Evolutionary conservation across 2,329 filamentous ascomycete species (phyloP).

Genomic region (Fusarium siculi): DNA sequence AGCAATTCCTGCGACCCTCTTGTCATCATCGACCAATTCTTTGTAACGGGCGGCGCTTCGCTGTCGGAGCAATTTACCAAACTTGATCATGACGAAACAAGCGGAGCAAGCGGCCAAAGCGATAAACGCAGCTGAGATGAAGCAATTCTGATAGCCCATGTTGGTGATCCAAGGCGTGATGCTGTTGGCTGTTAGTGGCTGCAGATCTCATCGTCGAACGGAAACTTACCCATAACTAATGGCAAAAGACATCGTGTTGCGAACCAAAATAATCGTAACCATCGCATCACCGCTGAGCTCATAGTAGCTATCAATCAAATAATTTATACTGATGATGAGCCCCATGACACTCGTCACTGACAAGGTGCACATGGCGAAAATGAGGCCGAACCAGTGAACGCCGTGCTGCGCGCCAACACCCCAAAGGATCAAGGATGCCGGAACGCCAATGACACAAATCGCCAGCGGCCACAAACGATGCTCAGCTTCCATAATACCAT

Average conservation of each 20-base stretch:
- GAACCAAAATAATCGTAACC: constrained; percentile 53
- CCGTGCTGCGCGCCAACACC: constrained; percentile 50
- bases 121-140: constrained; percentile 54
- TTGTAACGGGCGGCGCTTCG: constrained; percentile 27
- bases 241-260: constrained; percentile 52
- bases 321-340: constrained; percentile 52
- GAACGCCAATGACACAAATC: constrained; percentile 45
- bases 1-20: not conserved
- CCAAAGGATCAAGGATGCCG: constrained; percentile 47
- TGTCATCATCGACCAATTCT: constrained; percentile 22
- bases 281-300: constrained; percentile 54
- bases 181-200: constrained; percentile 46
- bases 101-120: constrained; percentile 52
- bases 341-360: constrained; percentile 50
- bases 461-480: constrained; percentile 55
- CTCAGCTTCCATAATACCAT: constrained; percentile 55
- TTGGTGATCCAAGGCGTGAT: constrained; percentile 57
- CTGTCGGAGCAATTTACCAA: constrained; percentile 50
- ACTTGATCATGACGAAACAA: constrained; percentile 59
- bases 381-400: constrained; percentile 55
- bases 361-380: constrained; percentile 53
- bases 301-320: constrained; percentile 55
- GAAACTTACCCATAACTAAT: constrained; percentile 46
- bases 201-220: rapidly evolving
- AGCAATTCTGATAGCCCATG: constrained; percentile 56